Percentiles rank a stretch among this genome's conserved stretches.
These are phyloP conservation scores for Eremochloa ophiuroides DNA, from an alignment of 176 grass and related monocot species.

Conservation along the genomic window DNA sequence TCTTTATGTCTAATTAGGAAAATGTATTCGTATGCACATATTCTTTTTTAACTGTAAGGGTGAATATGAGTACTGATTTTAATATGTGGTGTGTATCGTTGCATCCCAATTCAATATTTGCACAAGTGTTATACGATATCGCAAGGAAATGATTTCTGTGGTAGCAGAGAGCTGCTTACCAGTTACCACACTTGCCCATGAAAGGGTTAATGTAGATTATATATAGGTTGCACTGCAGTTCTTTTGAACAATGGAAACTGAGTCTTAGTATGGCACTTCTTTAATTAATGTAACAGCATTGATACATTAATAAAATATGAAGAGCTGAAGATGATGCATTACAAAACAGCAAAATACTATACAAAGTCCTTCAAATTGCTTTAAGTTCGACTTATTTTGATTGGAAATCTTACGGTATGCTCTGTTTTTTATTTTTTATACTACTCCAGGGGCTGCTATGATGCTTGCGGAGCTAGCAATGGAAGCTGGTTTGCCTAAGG, in stretches of 20 bases:
- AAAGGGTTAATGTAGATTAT: background rate
- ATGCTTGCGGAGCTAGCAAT: slow-evolving; percentile 91
- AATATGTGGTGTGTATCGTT: background rate
- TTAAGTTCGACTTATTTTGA: background rate
- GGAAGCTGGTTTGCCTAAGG: slow-evolving; percentile 92
- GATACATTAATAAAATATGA: slow-evolving; percentile 2
- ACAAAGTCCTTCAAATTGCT: background rate
- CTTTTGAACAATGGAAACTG: background rate
- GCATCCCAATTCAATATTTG: background rate
- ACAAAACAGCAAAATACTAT: background rate
- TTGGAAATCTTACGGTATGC: slow-evolving; percentile 12
- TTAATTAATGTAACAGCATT: background rate
- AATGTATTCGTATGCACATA: background rate
- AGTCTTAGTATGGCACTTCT: background rate
- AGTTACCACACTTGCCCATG: background rate
- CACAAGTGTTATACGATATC: background rate
- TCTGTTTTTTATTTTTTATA: background rate
- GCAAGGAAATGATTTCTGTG: background rate
- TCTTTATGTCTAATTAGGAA: background rate
- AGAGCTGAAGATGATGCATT: background rate
- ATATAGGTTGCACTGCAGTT: background rate
- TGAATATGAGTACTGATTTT: background rate
- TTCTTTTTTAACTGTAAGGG: background rate
- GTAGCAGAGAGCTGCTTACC: background rate
- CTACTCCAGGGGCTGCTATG: slow-evolving; percentile 73